These are phyloP conservation scores for Entelexis sorbosivorans DNA, from an alignment of 1,139 yeast species.

Conservation along the genomic window DNA sequence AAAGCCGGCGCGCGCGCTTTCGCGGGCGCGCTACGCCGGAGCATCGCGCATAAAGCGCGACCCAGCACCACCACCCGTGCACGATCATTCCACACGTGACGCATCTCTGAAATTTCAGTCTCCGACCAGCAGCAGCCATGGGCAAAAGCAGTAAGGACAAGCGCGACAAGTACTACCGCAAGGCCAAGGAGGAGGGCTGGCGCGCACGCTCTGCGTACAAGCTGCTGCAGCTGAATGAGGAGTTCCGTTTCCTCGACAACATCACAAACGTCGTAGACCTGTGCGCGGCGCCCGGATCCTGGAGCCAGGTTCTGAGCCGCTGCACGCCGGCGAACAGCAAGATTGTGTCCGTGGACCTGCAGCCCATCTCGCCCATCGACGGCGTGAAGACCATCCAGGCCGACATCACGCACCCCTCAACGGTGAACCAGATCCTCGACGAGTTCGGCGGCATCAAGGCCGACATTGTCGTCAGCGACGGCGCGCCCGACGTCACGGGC, in stretches of 20 bases:
- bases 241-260: constrained; percentile 67
- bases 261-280: constrained; percentile 80
- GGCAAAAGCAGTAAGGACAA: constrained; percentile 94
- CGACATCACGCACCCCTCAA: constrained; percentile 91
- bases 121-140: constrained; percentile 38
- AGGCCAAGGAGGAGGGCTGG: constrained; percentile 97
- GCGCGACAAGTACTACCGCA: constrained; percentile 76
- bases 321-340: constrained; percentile 31
- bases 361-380: constrained; percentile 91
- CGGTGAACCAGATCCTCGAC: constrained; percentile 60
- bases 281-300: constrained; percentile 98
- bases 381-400: constrained; percentile 87
- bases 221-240: constrained; percentile 76
- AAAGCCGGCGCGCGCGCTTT: too few species aligned
- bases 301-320: constrained; percentile 74
- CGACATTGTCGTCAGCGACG: constrained; percentile 92
- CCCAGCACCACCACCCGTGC: too few species aligned
- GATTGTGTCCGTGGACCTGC: constrained; percentile 88
- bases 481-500: constrained; percentile 98
- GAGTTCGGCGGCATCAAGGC: constrained; percentile 86
- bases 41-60: too few species aligned
- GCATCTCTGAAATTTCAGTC: not conserved
- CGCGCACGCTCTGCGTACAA: constrained; percentile 94
- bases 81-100: not conserved
- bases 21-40: too few species aligned